phyloP scores from a whole-genome alignment of 495 filamentous ascomycete species.

The Astrothelium macrocarpum region DNA sequence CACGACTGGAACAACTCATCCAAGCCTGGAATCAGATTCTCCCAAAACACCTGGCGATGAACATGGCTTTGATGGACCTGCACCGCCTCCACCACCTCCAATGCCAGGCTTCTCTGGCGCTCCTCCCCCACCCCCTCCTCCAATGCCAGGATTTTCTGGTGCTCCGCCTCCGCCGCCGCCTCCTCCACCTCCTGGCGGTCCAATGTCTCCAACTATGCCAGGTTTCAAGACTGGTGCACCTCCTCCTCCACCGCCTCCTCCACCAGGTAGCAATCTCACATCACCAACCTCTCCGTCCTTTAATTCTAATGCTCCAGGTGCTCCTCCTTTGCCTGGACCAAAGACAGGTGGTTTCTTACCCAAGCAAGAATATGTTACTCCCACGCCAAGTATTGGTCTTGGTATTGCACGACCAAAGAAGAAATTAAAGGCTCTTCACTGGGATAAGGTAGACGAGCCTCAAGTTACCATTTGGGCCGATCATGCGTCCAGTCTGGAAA shows the following conservation, averaged over 20 bases:
- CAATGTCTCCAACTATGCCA: constrained; percentile 31
- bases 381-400: constrained; percentile 17
- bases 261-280: constrained; percentile 14
- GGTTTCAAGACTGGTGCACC: constrained; percentile 31
- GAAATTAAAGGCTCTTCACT: constrained; percentile 98
- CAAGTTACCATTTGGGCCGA: constrained; percentile 93
- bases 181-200: constrained; percentile 25
- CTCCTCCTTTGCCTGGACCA: constrained; percentile 33
- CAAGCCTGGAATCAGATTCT: constrained; percentile 59
- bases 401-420: constrained; percentile 85
- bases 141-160: constrained; percentile 32
- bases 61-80: constrained; percentile 35
- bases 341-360: constrained; percentile 35
- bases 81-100: constrained; percentile 38
- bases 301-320: constrained; percentile 16
- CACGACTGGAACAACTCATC: constrained; percentile 68
- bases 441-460: constrained; percentile 94
- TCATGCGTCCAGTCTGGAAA: constrained; percentile 69
- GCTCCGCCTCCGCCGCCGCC: constrained; percentile 36
- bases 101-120: constrained; percentile 29
- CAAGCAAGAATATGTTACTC: constrained; percentile 15
- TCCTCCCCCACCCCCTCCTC: constrained; percentile 42
- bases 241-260: constrained; percentile 38
- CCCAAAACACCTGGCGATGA: constrained; percentile 63
- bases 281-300: constrained; percentile 7